Conservation (phyloP, 768 basidiomycete genomes). For the Mycena albidolilacea region DNA sequence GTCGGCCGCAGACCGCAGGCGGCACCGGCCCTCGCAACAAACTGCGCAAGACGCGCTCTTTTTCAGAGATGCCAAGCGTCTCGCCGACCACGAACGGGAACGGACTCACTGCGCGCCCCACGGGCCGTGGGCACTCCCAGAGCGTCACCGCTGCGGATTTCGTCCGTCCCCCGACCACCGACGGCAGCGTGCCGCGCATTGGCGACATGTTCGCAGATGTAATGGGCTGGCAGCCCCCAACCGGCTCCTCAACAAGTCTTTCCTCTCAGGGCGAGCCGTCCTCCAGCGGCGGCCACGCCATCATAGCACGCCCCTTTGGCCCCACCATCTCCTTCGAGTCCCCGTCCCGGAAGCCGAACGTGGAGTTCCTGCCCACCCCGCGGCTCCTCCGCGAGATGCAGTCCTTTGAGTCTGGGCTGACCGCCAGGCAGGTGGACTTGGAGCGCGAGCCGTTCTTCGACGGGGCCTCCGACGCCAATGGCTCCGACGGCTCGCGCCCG, state of each 20-base stretch:
- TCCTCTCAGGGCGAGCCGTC: slow-evolving; percentile 53
- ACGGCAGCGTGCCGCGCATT: slow-evolving; percentile 40
- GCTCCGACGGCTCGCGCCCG: slow-evolving; percentile 41
- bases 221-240: slow-evolving; percentile 71
- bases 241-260: slow-evolving; percentile 56
- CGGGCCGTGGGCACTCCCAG: slow-evolving; percentile 80
- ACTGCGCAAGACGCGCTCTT: slow-evolving; percentile 82
- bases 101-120: slow-evolving; percentile 44
- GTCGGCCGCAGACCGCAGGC: slow-evolving; percentile 48
- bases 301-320: slow-evolving; percentile 75
- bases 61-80: slow-evolving; percentile 68
- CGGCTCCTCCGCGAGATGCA: slow-evolving; percentile 86
- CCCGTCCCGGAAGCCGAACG: slow-evolving; percentile 62
- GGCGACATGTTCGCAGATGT: slow-evolving; percentile 75
- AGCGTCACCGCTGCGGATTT: slow-evolving; percentile 81
- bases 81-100: slow-evolving; percentile 45
- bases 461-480: slow-evolving; percentile 18
- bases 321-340: slow-evolving; percentile 73
- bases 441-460: slow-evolving; percentile 28
- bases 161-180: background rate
- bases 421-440: slow-evolving; percentile 71
- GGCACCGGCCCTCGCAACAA: slow-evolving; percentile 66
- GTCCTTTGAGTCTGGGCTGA: slow-evolving; percentile 87
- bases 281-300: slow-evolving; percentile 19
- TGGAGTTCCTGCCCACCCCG: slow-evolving; percentile 61